A percentile compares a stretch with the other conserved stretches of the same genome.
Evolutionary conservation across 139 green algal genomes (phyloP).

Genomic region (Asterochloris sp.): DNA sequence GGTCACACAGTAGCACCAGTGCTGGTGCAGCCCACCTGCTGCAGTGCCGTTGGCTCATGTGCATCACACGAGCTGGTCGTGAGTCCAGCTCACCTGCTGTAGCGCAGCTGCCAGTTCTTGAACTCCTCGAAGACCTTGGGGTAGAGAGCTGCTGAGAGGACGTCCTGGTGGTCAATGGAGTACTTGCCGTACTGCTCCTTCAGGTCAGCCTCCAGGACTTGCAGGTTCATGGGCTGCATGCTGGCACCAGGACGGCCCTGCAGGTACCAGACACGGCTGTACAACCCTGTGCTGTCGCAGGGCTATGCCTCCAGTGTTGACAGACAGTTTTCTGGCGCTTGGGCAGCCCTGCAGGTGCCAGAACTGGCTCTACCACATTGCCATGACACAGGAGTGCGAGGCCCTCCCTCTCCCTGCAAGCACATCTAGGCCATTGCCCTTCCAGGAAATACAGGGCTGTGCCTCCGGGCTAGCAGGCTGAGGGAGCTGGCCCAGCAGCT

Average conservation of each 20-base stretch:
- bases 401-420: not conserved
- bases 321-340: constrained; percentile 53
- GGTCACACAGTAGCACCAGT: too few relatives aligned
- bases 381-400: not conserved
- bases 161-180: constrained; percentile 63
- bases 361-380: not conserved
- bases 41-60: too few relatives aligned
- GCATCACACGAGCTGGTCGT: too few relatives aligned
- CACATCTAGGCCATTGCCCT: too few relatives aligned
- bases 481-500: too few relatives aligned
- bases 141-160: constrained; percentile 83
- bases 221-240: constrained; percentile 64
- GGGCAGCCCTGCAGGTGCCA: constrained; percentile 57
- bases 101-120: constrained; percentile 22
- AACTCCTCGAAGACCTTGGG: constrained; percentile 87
- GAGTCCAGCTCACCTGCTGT: too few relatives aligned
- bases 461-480: too few relatives aligned
- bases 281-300: not conserved
- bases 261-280: not conserved
- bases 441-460: too few relatives aligned
- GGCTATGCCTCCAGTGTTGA: constrained; percentile 65
- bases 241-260: constrained; percentile 71
- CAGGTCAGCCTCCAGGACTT: constrained; percentile 52
- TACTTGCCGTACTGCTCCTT: constrained; percentile 60
- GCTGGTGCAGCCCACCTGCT: too few relatives aligned